Evolutionary conservation across 2,329 filamentous ascomycete species (phyloP), one percentile per base, ranked within the genome.

Genomic region (Rhexocercosporidium sp.): DNA sequence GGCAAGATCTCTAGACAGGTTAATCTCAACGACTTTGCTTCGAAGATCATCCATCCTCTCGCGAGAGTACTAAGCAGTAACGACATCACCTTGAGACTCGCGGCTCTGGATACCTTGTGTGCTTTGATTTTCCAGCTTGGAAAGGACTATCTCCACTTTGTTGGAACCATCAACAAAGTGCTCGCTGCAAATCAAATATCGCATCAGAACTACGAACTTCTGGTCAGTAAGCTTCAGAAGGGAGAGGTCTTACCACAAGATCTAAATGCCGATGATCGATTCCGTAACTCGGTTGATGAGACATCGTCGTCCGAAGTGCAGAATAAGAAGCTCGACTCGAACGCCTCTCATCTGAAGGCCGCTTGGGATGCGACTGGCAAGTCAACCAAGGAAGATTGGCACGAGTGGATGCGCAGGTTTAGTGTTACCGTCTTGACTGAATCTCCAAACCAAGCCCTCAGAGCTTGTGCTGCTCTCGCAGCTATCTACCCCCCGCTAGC

Each of bases 361-460:
- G 96, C 96, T 0, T 99, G 96, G 96, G 96, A 98, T 74, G 96
- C 96, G 0, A 94, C 91, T 67, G 94, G 96, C 68, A 97, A 97
- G 77, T 97, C 95, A 0, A 99, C 96, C 11, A 94, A 94, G 75
- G 96, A 99, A 77, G 96, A 99, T 80, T 99, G 96, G 96, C 93
- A 97, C 75, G 96, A 99, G 79, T 99, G 96, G 96, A 93, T 99
- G 80, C 89, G 96, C 69, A 88, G 95, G 31, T 97, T 99, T 81
- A 98, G 95, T 77, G 95, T 97, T 39, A 97, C 97, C 65, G 84
- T 99, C 8, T 85, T 99, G 53, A 93, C 94, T 69, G 96, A 99
- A 77, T 98, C 94, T 1, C 96, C 96, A 3, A 97, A 97, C 71
- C 96, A 97, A 75, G 95, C 96, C 9, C 84, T 99, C 1, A 88